Evolutionary conservation across 2,329 filamentous ascomycete genomes (phyloP), one percentile per base, ranked within the genome.

Genomic region (Penicillium griseofulvum): DNA sequence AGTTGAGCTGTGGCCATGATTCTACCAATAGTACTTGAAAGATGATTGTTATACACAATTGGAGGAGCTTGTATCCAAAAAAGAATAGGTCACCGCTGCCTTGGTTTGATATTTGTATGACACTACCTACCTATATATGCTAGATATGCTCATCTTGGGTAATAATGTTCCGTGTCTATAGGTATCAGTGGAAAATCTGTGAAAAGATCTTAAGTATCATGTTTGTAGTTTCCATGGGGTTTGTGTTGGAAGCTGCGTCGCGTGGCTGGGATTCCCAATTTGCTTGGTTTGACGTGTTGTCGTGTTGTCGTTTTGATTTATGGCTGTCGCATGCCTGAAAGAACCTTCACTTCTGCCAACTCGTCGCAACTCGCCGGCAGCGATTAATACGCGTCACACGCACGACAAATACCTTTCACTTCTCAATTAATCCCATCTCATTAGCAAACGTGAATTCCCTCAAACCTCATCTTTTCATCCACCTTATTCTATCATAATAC

Each of bases 1-100:
- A 66, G 79, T 82, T 12, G 88, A 91, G 73, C 72, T 89, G 34
- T 92, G 89, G 89, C 81, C 82, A 22, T 82, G 63, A 75, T 47
- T 6, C 7, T 49, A 17, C 3, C 5, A 33, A n/a, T 33, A 33
- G 9, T 46, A 8, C 6, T 22, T 2, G 22, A 11, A 45, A 24
- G 3, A 10, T 0, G 1, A 5, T 7, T n/a, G 16, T n/a, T n/a
- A 2, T 19, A 19, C 4, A 9, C 3, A 10, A 16, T n/a, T 24
- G 9, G 5, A 11, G 24, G 9, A 34, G 22, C 7, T 24, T 22
- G 9, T 46, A 46, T 24, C 17, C 42, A 33, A 16, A 22, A 33
- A 16, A 22, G 5, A 22, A 31, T 31, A 7, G 16, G 9, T 14
- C 11, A 29, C 3, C 26, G 10, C 26, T 29, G 10, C 16, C 16